Base-by-base conservation (phyloP, 306 rosid genomes). In the Potentilla sterilis region DNA sequence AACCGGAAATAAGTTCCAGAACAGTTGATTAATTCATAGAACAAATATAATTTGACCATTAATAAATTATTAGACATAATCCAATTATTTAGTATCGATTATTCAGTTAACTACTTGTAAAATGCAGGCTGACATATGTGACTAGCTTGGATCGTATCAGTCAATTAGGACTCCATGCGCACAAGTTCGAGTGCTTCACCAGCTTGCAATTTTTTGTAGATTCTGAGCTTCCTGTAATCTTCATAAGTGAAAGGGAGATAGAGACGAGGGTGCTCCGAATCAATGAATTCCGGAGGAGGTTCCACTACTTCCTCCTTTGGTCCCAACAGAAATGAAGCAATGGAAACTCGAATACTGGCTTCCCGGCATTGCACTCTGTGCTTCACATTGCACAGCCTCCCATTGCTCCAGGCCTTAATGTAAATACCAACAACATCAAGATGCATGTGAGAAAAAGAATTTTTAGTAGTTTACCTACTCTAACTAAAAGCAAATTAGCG, bases 311-410 rank as follows among this genome's bases (percentile, higher is more conserved):
- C 51, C 14, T 77, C 75, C 81, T 42, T 87, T 0, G 92, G 91
- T 65, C 78, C 96, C 19, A 87, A 77, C 55, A 88, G 69, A 65
- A 83, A 79, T 4, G 92, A 62, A 28, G 87, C 90, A 13, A 89
- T 78, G 7, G 89, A 87, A 6, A 84, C 34, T 24, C 90, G 83
- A 9, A 62, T 59, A 4, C 34, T 58, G 5, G 85, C 89, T 78
- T 88, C 88, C 47, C 72, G 78, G 85, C 96, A 88, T 73, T 79
- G 76, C 1, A 88, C 93, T 57, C 87, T 79, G 57, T 88, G 96
- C 85, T 64, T 85, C 83, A 84, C 69, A 72, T 76, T 85, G 83
- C 58, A 65, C 74, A 88, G 70, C 72, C 87, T 88, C 73, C 92
- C 92, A 58, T 88, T 91, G 86, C 93, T 91, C 96, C 96, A 88